These are phyloP conservation scores for Boletellus sp. DNA, from an alignment of 768 basidiomycete species.

Conservation along the genomic window DNA sequence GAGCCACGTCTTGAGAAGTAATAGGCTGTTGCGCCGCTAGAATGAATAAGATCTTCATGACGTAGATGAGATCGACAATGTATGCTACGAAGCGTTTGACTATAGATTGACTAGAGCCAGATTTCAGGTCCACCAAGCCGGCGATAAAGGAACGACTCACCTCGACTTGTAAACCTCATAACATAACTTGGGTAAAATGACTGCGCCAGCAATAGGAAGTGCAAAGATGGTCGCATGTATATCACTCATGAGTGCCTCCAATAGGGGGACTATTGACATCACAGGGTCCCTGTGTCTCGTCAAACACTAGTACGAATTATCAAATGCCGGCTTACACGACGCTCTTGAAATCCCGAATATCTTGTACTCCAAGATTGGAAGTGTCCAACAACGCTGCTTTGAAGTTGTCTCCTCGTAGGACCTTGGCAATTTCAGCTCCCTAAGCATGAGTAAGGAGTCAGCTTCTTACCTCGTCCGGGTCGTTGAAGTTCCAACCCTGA, in stretches of 20 bases:
- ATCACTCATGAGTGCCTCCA: not conserved
- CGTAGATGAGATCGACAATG: not conserved
- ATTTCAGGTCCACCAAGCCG: not conserved
- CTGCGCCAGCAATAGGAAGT: not conserved
- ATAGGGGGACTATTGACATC: not conserved
- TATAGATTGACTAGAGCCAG: not conserved
- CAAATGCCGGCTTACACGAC: not conserved
- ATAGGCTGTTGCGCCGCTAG: not conserved
- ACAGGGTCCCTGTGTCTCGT: no score
- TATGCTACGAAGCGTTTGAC: not conserved
- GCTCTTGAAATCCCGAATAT: not conserved
- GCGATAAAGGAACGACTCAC: not conserved
- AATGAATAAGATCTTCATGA: slow-evolving; percentile 1
- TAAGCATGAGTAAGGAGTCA: not conserved
- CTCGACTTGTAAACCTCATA: not conserved
- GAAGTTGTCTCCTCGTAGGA: not conserved
- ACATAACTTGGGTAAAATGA: not conserved
- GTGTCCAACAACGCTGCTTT: not conserved
- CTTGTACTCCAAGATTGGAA: not conserved
- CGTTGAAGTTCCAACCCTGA: slow-evolving; percentile 3
- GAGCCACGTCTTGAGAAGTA: not conserved
- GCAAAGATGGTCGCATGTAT: not conserved
- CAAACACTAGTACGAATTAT: not conserved
- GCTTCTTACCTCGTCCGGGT: not conserved
- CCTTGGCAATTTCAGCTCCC: not conserved